Evolutionary conservation across 2,329 filamentous ascomycete species (phyloP), one percentile per base, ranked within the genome.

Genomic region (Botrytis squamosa): DNA sequence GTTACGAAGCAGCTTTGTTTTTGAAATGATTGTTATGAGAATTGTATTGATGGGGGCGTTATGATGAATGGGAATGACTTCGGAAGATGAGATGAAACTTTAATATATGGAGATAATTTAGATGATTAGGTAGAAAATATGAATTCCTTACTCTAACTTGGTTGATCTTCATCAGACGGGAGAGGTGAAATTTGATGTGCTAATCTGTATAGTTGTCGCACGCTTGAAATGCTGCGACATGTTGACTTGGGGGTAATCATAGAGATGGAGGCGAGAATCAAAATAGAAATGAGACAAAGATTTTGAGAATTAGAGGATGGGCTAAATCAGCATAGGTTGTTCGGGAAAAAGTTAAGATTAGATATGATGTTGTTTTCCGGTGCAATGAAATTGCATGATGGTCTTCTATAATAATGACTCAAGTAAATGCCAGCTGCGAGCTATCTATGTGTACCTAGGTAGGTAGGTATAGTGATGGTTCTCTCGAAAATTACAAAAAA

Each of bases 131-230:
- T 55, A 68, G 46, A 68, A 40, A 55, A 22, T 40, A 40, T 55
- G 46, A 68, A 68, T 38, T 68, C 65, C 46, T 68, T 68, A 42
- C 46, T 68, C 65, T 68, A 55, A 68, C 1, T 40, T 68, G 5
- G 4, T 55, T 10, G 9, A 22, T 29, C n/a, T n/a, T 9, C 25
- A 25, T 36, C 4, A 8, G 46, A 16, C 52, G 5, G 25, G 60
- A n/a, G 22, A n/a, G 7, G 14, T 62, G 4, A 25, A 14, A 12
- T 2, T 16, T n/a, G 2, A n/a, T 62, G 2, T 40, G n/a, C 14
- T 16, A 8, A 62, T 38, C 3, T 40, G 33, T 25, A 62, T 65
- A 22, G n/a, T 20, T 22, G 22, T 52, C 20, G 33, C 12, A 52
- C 0, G 16, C 6, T 40, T 62, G 20, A n/a, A 16, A 25, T 40